phyloP scores from a whole-genome alignment of 2,329 filamentous ascomycete genomes.

The Myriosclerotinia duriaeana region DNA sequence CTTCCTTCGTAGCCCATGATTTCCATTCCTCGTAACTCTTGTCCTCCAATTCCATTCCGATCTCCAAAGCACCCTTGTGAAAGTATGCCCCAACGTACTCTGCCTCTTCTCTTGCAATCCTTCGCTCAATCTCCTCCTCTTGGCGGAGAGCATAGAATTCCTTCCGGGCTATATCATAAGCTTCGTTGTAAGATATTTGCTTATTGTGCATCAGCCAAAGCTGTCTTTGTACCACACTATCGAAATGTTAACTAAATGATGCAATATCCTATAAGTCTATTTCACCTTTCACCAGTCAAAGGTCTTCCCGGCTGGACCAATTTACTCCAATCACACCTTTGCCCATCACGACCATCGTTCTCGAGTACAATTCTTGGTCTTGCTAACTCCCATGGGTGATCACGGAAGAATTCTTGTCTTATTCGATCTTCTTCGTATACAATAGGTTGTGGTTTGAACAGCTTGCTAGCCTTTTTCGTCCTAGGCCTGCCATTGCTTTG shows the following conservation, averaged over 20 bases:
- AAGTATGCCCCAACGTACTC: conserved; percentile 84
- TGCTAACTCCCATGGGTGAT: conserved; percentile 97
- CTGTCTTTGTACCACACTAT: conserved; percentile 88
- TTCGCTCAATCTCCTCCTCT: conserved; percentile 75
- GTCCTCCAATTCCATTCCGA: conserved; percentile 82
- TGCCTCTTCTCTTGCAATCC: conserved; percentile 86
- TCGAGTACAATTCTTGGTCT: conserved; percentile 83
- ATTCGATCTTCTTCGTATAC: conserved; percentile 81
- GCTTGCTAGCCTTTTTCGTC: conserved; percentile 63
- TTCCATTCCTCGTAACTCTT: conserved; percentile 81
- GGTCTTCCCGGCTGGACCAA: conserved; percentile 72
- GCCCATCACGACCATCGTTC: conserved; percentile 76
- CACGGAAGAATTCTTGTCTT: conserved; percentile 78
- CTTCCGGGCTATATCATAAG: conserved; percentile 83
- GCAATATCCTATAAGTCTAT: not conserved
- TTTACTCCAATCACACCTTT: conserved; percentile 75
- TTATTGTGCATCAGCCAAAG: conserved; percentile 74
- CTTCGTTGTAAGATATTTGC: conserved; percentile 59
- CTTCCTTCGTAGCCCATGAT: conserved; percentile 63
- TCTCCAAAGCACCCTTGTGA: conserved; percentile 70
- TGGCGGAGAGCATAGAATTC: conserved; percentile 90
- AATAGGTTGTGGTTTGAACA: conserved; percentile 79
- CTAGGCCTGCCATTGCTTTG: conserved; percentile 40
- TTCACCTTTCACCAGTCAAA: conserved; percentile 81
- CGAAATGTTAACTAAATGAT: conserved; percentile 19